These are phyloP conservation scores for Dothidotthia symphoricarpi DNA, from an alignment of 2,329 filamentous ascomycete species.

Conservation along the genomic window DNA sequence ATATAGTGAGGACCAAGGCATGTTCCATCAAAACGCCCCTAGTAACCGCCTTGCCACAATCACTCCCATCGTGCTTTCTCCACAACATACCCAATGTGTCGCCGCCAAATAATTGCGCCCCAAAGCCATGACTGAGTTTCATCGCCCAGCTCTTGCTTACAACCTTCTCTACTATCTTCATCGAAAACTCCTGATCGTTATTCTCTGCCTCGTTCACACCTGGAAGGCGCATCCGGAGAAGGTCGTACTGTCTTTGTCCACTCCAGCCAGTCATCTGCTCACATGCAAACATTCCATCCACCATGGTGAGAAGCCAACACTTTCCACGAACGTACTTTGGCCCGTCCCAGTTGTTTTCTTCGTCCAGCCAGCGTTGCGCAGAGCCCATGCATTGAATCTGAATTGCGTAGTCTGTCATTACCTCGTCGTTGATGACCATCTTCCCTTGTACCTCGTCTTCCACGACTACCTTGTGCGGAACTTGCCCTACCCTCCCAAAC, in stretches of 20 bases:
- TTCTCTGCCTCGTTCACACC: conserved; percentile 43
- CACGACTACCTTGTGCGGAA: conserved; percentile 23
- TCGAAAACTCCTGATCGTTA: conserved; percentile 49
- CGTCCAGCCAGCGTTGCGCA: conserved; percentile 54
- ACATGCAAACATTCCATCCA: conserved; percentile 29
- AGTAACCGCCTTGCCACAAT: conserved; percentile 36
- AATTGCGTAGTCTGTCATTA: conserved; percentile 58
- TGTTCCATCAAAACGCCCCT: no score
- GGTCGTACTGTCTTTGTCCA: conserved; percentile 50
- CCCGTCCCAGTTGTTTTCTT: conserved; percentile 54
- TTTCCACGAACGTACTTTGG: conserved; percentile 50
- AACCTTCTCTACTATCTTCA: conserved; percentile 53
- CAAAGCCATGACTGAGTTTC: conserved; percentile 57
- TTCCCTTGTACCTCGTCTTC: conserved; percentile 39
- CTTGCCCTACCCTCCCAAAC: conserved; percentile 51
- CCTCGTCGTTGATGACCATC: conserved; percentile 41
- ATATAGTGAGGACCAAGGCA: no score
- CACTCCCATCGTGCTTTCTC: conserved; percentile 51
- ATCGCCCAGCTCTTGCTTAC: conserved; percentile 54
- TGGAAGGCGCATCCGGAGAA: conserved; percentile 50
- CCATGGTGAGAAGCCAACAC: conserved; percentile 24
- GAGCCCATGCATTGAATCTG: conserved; percentile 55
- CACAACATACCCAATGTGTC: conserved; percentile 56
- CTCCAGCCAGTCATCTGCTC: conserved; percentile 54
- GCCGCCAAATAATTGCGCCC: conserved; percentile 48